Evolutionary conservation across 2,329 filamentous ascomycete genomes (phyloP), one percentile per base, ranked within the genome.

Genomic region (Aureobasidium uvarum): DNA sequence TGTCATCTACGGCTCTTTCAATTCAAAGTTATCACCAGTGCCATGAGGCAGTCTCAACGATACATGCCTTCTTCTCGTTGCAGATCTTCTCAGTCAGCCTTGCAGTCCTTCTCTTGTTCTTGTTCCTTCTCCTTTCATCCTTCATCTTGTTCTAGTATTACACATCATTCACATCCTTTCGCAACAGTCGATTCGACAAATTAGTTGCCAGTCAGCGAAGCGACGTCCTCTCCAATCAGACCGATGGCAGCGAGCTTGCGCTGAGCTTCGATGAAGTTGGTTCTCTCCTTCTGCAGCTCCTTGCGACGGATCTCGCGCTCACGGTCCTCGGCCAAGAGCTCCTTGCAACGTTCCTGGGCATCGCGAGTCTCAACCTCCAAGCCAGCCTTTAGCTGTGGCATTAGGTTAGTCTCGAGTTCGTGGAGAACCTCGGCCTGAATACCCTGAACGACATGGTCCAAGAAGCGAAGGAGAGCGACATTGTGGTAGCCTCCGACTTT

Each of bases 401-500:
- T 14, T 13, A 68, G 43, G 2, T 65, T 45, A 14, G 38, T 25
- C 11, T 41, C 39, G 31, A 63, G 66, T 38, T 71, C 71, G 67
- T 55, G 52, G 3, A 74, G 75, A 39, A 79, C 69, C 48, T 79
- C 75, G 0, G 67, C 72, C n/a, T 77, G 71, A 1, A 81, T 71
- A 1, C 77, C 70, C 69, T 77, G 75, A 31, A 72, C 76, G 5
- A 83, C 71, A 0, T 72, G 72, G 33, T 92, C 89, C 0, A 86
- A 80, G 70, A 91, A 89, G 1, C 89, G 83, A 39, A 81, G 77
- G 0, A 85, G 83, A 0, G 89, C 88, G 5, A 88, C 83, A 54
- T 85, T 81, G 71, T 92, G 92, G 73, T 92, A 92, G 0, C 84
- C 88, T 0, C 87, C 80, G 51, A 90, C 81, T 4, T 86, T 85